Evolutionary conservation across 305 asterid species (phyloP), one percentile per base, ranked within the genome.

Genomic region (Caryopteris hybrid): DNA sequence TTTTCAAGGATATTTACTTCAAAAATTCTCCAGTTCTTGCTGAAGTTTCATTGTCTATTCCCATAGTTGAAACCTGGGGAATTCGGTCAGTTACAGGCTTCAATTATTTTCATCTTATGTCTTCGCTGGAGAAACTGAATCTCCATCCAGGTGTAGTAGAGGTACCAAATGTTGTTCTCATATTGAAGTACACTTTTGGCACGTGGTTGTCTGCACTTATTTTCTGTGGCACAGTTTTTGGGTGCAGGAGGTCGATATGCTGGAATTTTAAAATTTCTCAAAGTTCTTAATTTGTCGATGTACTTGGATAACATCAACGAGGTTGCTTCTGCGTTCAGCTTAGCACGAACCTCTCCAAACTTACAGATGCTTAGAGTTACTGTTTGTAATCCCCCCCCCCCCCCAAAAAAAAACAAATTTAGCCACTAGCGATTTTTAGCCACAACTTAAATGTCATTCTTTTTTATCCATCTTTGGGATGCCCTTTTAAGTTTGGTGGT

Each of bases 331-430:
- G 76, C 42, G 33, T 42, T 76, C 14, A 59, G 64, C 70, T 46
- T 68, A 48, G 43, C 64, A 17, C 63, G 61, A 63, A 34, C 27
- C 31, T 54, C 71, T 56, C 74, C 67, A 43, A 62, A 68, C 17
- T 38, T 68, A 38, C 13, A 54, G 12, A 62, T 0, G 29, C 75
- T 69, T 5, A 4, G 2, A 5, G 23, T 63, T 55, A 3, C 16
- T 2, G 79, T 68, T 23, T 33, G 70, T 64, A 14, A 17, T 33
- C n/a, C n/a, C n/a, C n/a, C n/a, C n/a, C n/a, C n/a, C n/a, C n/a
- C n/a, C n/a, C n/a, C n/a, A n/a, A n/a, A n/a, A n/a, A n/a, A n/a
- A n/a, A n/a, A n/a, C n/a, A n/a, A n/a, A n/a, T n/a, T n/a, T n/a
- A n/a, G n/a, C n/a, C n/a, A n/a, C n/a, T n/a, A n/a, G n/a, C n/a